phyloP scores from a whole-genome alignment of 352 stramenopile species.

The Aphanomyces cochlioides region DNA sequence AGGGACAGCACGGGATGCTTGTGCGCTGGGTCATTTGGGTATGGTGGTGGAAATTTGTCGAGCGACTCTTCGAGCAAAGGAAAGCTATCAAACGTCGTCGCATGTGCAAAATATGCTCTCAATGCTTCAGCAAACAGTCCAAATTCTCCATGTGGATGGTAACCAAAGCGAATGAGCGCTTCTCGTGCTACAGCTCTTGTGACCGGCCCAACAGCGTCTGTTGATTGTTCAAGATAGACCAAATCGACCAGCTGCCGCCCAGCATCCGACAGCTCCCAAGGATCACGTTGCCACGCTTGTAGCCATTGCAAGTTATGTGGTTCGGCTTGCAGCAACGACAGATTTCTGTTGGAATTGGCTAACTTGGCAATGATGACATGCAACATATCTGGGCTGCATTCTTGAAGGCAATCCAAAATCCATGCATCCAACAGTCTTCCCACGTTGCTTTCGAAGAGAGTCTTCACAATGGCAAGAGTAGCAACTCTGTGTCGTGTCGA shows the following conservation, averaged over 20 bases:
- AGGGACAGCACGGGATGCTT: slow-evolving; percentile 22
- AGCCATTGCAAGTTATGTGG: slow-evolving; percentile 19
- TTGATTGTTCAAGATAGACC: slow-evolving; percentile 40
- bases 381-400: slow-evolving; percentile 56
- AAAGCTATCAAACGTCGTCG: slow-evolving; percentile 41
- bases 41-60: slow-evolving; percentile 11
- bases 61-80: slow-evolving; percentile 44
- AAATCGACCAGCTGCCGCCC: slow-evolving; percentile 54
- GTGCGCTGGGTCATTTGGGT: slow-evolving; percentile 16
- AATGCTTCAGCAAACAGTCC: slow-evolving; percentile 49
- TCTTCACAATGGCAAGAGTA: slow-evolving; percentile 65
- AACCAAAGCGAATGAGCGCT: slow-evolving; percentile 42
- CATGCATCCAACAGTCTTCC: slow-evolving; percentile 69
- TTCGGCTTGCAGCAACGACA: slow-evolving; percentile 16
- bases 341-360: slow-evolving; percentile 29
- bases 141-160: slow-evolving; percentile 37
- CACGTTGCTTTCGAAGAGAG: slow-evolving; percentile 67
- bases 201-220: slow-evolving; percentile 30
- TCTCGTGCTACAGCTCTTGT: slow-evolving; percentile 44
- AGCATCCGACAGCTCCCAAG: slow-evolving; percentile 45
- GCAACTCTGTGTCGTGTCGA: slow-evolving; percentile 53
- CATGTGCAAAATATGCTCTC: slow-evolving; percentile 46
- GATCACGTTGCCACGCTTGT: slow-evolving; percentile 26
- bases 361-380: slow-evolving; percentile 34
- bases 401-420: slow-evolving; percentile 57